A percentile compares a stretch with the other conserved stretches of the same genome.
Evolutionary conservation across 306 rosid species (phyloP).

Genomic region (Cajanus cajan): DNA sequence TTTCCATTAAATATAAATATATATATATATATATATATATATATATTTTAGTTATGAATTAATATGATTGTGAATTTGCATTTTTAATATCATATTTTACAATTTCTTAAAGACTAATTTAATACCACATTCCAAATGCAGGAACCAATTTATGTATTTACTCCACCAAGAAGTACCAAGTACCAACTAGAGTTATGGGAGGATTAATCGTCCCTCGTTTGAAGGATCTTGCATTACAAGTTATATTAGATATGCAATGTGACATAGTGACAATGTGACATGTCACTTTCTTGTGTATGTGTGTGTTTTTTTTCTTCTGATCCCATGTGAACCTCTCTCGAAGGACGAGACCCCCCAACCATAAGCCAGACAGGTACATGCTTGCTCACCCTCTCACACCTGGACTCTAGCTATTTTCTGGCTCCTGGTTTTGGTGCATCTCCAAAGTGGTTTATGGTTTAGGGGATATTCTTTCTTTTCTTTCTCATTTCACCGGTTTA

Average conservation of each 20-base stretch:
- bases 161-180: too few species aligned
- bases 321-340: conserved; percentile 80
- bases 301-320: conserved; percentile 35
- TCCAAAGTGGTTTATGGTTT: conserved; percentile 25
- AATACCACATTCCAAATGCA: too few species aligned
- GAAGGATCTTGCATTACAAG: conserved; percentile 12
- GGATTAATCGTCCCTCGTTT: background rate
- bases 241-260: conserved; percentile 12
- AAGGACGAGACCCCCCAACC: conserved; percentile 51
- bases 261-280: conserved; percentile 47
- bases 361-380: conserved; percentile 43
- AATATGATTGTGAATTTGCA: too few species aligned
- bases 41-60: too few species aligned
- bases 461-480: conserved; percentile 13
- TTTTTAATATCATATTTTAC: too few species aligned
- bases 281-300: conserved; percentile 34
- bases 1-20: too few species aligned
- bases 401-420: conserved; percentile 12
- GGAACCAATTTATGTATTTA: too few species aligned
- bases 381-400: conserved; percentile 14
- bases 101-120: too few species aligned
- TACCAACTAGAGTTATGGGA: conserved; percentile 21
- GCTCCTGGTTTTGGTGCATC: conserved; percentile 43
- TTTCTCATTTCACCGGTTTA: conserved; percentile 5
- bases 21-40: too few species aligned